Evolutionary conservation across 1,284 basidiomycete species (phyloP).

Genomic region (Ceratobasidium sp.): DNA sequence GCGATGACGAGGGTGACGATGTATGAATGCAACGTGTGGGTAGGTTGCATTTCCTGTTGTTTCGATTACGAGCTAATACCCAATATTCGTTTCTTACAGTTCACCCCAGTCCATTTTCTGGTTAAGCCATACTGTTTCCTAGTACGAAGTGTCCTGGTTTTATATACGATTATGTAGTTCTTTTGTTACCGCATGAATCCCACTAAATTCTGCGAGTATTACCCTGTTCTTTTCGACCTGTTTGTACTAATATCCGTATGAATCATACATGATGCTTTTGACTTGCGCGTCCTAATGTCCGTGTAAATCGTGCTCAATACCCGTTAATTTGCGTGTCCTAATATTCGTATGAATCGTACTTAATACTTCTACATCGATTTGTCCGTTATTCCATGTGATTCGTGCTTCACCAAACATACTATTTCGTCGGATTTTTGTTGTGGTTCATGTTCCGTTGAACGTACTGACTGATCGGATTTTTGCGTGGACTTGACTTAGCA

Average conservation of each 20-base stretch:
- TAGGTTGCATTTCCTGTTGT: neutral
- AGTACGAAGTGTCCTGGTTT: neutral
- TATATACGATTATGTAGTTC: neutral
- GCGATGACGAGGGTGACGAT: neutral
- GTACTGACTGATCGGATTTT: neutral
- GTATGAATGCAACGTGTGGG: neutral
- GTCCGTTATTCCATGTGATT: conserved; percentile 1
- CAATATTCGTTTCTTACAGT: conserved; percentile 2
- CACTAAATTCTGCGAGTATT: no score
- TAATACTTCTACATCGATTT: neutral
- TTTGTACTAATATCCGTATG: neutral
- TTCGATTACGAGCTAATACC: neutral
- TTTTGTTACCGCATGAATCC: neutral
- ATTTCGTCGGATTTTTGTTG: neutral
- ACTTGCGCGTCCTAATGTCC: neutral
- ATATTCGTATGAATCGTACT: neutral
- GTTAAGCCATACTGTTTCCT: neutral
- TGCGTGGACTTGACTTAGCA: neutral
- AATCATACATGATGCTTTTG: neutral
- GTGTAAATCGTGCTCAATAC: neutral
- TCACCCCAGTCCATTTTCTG: neutral
- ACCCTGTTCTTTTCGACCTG: no score
- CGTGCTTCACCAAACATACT: neutral
- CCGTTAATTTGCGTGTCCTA: neutral
- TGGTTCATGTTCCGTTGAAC: neutral